Conservation (phyloP, 345 rosid genomes). For the Eucalyptus lansdowneana region DNA sequence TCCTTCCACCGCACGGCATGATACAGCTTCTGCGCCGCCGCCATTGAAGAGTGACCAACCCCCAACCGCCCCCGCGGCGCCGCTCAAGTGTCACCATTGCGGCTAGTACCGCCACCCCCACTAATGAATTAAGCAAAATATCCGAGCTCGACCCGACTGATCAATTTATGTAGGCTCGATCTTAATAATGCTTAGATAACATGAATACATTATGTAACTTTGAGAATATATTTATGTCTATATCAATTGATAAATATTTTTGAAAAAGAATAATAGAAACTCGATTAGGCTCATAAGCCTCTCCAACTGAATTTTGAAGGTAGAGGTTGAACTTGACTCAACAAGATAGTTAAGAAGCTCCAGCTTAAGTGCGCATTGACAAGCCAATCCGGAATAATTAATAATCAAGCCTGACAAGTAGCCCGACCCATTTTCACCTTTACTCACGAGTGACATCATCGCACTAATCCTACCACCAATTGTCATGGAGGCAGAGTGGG, state of each 20-base stretch:
- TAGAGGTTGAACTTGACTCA: neutral
- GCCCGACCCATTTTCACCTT: neutral
- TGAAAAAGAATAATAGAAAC: no score
- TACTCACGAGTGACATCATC: neutral
- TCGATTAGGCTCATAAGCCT: neutral
- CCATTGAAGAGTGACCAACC: neutral
- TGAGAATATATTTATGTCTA: neutral
- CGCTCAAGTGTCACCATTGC: neutral
- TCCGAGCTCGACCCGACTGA: neutral
- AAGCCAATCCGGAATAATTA: neutral
- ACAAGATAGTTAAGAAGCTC: neutral
- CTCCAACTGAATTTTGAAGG: neutral
- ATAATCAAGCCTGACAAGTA: neutral
- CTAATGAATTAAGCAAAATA: neutral
- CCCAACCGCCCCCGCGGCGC: no score
- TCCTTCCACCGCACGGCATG: neutral
- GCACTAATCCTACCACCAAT: neutral
- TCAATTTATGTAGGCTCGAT: neutral
- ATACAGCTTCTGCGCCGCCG: neutral
- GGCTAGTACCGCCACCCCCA: neutral
- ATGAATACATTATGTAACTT: neutral
- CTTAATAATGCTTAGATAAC: neutral
- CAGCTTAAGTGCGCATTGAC: neutral
- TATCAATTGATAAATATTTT: neutral
- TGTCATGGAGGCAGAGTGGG: no score